phyloP scores from a whole-genome alignment of 1,284 basidiomycete genomes.

The Leccinum subfulvum region DNA sequence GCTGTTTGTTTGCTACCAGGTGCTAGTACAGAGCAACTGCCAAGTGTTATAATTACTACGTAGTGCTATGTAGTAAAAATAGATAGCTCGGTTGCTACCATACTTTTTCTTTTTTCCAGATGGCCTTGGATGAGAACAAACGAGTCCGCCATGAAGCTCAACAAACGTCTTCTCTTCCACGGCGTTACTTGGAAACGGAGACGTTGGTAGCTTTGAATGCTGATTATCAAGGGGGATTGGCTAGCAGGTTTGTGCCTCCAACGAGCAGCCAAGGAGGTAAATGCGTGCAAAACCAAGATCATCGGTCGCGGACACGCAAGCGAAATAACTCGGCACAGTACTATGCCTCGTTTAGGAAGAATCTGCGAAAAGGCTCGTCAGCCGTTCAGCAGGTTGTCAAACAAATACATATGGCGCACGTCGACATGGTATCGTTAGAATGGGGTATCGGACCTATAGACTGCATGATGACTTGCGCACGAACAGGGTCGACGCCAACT shows the following conservation, averaged over 20 bases:
- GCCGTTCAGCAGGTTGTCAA: not conserved
- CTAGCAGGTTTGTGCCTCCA: not conserved
- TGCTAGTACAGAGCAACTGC: no score
- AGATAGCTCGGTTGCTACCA: no score
- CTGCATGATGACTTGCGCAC: not conserved
- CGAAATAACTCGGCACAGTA: not conserved
- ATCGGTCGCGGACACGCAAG: not conserved
- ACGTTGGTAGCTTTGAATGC: not conserved
- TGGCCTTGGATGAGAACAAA: constrained; percentile 1
- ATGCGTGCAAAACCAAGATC: not conserved
- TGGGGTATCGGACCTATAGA: not conserved
- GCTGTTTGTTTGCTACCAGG: no score
- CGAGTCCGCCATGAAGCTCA: not conserved
- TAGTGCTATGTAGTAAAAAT: no score
- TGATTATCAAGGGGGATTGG: not conserved
- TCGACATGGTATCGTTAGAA: not conserved
- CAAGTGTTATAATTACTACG: no score
- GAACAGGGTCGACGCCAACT: not conserved
- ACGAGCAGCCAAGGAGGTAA: not conserved
- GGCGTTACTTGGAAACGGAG: not conserved
- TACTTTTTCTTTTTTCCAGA: no score
- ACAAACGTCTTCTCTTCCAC: not conserved
- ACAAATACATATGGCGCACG: not conserved
- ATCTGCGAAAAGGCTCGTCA: not conserved
- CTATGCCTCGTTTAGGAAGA: not conserved